Percentiles rank a stretch among this genome's conserved stretches.
Conservation (phyloP, 2,329 filamentous ascomycete genomes). For the Pezicula rhizophila region DNA sequence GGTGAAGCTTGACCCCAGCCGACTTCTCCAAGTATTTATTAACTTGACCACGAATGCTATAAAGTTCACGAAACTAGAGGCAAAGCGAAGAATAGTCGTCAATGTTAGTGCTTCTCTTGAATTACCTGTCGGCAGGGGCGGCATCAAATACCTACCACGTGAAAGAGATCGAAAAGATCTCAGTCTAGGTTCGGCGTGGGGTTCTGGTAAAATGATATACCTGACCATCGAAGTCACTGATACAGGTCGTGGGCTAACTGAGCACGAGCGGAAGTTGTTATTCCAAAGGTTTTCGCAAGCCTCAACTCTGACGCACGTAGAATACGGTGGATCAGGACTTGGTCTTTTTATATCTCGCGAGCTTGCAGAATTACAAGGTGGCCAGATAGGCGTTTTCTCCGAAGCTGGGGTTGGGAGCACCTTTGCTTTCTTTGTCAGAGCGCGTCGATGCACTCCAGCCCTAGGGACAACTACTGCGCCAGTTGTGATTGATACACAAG, state of each 20-base stretch:
- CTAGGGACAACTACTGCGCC: conserved; percentile 3
- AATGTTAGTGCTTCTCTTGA: conserved; percentile 17
- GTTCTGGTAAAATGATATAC: conserved; percentile 47
- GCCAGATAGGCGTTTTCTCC: conserved; percentile 71
- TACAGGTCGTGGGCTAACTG: conserved; percentile 66
- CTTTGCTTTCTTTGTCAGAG: conserved; percentile 70
- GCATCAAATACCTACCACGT: conserved; percentile 12
- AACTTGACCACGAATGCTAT: conserved; percentile 77
- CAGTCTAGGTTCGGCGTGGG: conserved; percentile 21
- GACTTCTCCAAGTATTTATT: conserved; percentile 73
- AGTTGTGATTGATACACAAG: background rate
- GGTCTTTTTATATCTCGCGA: conserved; percentile 75
- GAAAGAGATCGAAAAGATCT: conserved; percentile 23
- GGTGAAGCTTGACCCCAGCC: conserved; percentile 64
- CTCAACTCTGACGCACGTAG: conserved; percentile 67
- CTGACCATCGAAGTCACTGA: conserved; percentile 70
- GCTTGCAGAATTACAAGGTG: conserved; percentile 75
- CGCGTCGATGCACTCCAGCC: conserved; percentile 29
- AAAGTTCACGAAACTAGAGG: conserved; percentile 68
- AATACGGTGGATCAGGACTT: conserved; percentile 73
- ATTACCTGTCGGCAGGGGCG: conserved; percentile 8
- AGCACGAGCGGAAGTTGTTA: conserved; percentile 63
- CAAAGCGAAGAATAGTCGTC: conserved; percentile 48
- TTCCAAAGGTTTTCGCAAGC: conserved; percentile 78
- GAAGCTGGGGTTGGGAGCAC: conserved; percentile 64